Base-by-base conservation (phyloP, 805 yeast genomes). In the Monosporozyma siamensis region DNA sequence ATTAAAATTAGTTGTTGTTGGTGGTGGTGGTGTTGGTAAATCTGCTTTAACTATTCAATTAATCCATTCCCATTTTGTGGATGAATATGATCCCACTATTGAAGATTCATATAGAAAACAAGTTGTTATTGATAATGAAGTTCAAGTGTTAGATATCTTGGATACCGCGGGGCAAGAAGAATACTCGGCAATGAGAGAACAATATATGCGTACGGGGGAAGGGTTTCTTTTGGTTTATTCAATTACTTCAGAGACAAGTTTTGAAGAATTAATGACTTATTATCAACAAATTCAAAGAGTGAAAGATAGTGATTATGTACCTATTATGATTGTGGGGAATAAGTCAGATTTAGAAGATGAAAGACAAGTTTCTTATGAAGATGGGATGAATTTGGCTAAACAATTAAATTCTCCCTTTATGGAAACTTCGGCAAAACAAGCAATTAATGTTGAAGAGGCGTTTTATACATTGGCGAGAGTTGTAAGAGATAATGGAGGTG, bases 81-180 rank as follows among this genome's bases (percentile, higher is more conserved):
- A 89, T 63, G 98, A 92, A 62, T 92, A 92, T 58, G 98, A 92
- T 66, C 98, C 98, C 8, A 92, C 98, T 9, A 92, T 92, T 58
- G 98, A 92, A 66, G 92, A 83, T 57, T 80, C 89, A 0, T 84
- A 83, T 63, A 75, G 96, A 52, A 92, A 92, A 59, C 90, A 84
- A 55, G 83, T 92, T 56, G 78, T 76, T 22, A 78, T 92, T 31
- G 95, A 89, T 60, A 78, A 77, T 45, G 85, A 81, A 58, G 82
- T 78, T 29, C 80, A 85, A 1, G 71, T 84, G 20, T 66, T 83
- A 48, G 98, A 92, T 63, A 88, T 92, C 34, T 74, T 92, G 57
- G 98, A 92, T 64, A 92, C 98, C 17, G 98, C 98, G 2, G 98
- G 98, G 34, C 97, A 89, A 70, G 97, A 90, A 64, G 97, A 89